A percentile compares a stretch with the other conserved stretches of the same genome.
Evolutionary conservation across 345 rosid species (phyloP).

Genomic region (Brassica carinata): DNA sequence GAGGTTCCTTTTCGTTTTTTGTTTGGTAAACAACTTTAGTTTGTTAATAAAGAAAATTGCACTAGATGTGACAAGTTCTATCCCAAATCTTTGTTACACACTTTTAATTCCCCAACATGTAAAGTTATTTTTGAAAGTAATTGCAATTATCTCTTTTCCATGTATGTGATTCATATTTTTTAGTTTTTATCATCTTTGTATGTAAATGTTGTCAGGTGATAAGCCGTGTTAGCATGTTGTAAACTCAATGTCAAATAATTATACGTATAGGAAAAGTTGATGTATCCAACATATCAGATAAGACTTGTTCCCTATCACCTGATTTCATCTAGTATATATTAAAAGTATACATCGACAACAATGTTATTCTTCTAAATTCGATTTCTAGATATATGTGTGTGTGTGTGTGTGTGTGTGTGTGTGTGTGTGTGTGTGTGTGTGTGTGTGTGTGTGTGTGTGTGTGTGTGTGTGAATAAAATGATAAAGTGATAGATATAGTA

Average conservation of each 20-base stretch:
- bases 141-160: constrained; percentile 19
- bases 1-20: constrained; percentile 20
- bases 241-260: neutral
- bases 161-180: constrained; percentile 24
- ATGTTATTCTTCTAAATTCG: neutral
- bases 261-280: constrained; percentile 1
- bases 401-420: too few relatives aligned
- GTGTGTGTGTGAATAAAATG: neutral
- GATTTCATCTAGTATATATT: neutral
- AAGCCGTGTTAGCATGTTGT: constrained; percentile 12
- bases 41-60: constrained; percentile 5
- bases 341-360: neutral
- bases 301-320: constrained; percentile 7
- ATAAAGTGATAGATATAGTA: neutral
- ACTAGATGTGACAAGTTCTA: constrained; percentile 29
- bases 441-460: too few relatives aligned
- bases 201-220: constrained; percentile 27
- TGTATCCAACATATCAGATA: neutral
- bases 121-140: constrained; percentile 32
- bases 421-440: too few relatives aligned
- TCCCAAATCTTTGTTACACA: constrained; percentile 30
- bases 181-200: constrained; percentile 29
- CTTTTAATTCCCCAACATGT: constrained; percentile 17
- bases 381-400: neutral
- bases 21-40: neutral